Conservation (phyloP, 345 rosid species). For the Murraya paniculata region DNA sequence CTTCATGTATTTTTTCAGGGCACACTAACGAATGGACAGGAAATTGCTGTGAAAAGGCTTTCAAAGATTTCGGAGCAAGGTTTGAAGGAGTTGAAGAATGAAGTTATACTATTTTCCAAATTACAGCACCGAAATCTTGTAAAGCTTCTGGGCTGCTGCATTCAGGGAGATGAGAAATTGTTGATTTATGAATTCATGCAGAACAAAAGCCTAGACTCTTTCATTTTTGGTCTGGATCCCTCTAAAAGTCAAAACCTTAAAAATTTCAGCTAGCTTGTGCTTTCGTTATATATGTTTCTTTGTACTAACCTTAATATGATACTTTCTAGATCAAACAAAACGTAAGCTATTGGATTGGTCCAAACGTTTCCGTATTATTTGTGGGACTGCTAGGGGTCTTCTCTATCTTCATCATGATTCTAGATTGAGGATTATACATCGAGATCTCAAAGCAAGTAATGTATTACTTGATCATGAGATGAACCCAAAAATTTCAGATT, state of each 20-base stretch:
- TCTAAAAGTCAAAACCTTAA: conserved; percentile 21
- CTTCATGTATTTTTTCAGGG: conserved; percentile 29
- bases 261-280: neutral
- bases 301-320: neutral
- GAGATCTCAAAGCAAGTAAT: conserved; percentile 43
- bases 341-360: conserved; percentile 32
- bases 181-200: conserved; percentile 37
- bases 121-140: conserved; percentile 57
- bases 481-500: conserved; percentile 41
- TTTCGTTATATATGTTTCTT: neutral
- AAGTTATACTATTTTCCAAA: conserved; percentile 40
- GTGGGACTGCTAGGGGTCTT: conserved; percentile 42
- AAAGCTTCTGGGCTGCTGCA: conserved; percentile 37
- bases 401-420: conserved; percentile 47
- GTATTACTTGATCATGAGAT: conserved; percentile 35
- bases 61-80: conserved; percentile 47
- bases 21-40: conserved; percentile 32
- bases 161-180: conserved; percentile 31
- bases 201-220: conserved; percentile 26
- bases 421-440: conserved; percentile 37
- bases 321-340: conserved; percentile 26
- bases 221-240: conserved; percentile 27
- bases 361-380: conserved; percentile 30
- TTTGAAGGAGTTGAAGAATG: conserved; percentile 41
- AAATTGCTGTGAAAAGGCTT: conserved; percentile 55